Base-by-base conservation (phyloP, 352 stramenopile species). In the Phytophthora rubi region DNA sequence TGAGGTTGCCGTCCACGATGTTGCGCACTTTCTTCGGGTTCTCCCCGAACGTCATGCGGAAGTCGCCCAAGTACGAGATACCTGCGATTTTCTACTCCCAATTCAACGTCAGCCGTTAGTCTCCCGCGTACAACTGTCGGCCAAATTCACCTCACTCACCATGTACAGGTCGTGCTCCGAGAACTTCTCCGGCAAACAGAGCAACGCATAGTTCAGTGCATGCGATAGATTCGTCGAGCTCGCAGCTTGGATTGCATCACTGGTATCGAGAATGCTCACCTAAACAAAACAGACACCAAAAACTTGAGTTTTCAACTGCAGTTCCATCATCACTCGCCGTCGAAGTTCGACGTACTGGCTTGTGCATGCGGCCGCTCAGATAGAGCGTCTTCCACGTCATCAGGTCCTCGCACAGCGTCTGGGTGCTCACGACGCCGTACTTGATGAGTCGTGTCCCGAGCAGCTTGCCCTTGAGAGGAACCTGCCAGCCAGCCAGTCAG, bases 11-110 rank as follows among this genome's bases (percentile, higher is more conserved):
- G n/a, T 87, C 82, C 23, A 97, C 91, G 69, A 97, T 97, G 66
- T 97, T 97, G 64, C 88, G 85, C 23, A 97, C 91, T 58, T 97
- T 97, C 61, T 91, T 91, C 6, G 90, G 91, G 68, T 97, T 97
- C 70, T 97, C 91, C 7, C 89, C 89, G 65, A 97, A 96, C 30
- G 77, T 88, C 91, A 97, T 97, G 37, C 91, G 87, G 58, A 97
- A 97, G 69, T 97, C 91, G 37, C 91, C 91, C 15, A 91, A 53
- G 70, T 97, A 97, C 49, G 91, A 97, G 52, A 97, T 95, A 3
- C 90, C 87, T 15, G 91, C 91, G 32, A 97, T 96, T 76, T 88
- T 91, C 88, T 96, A 47, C 52, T 66, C 13, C 30, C 8, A 47
- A 42, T 53, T 42, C 26, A 16, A 2, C n/a, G 18, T 23, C 32